Evolutionary conservation across 805 yeast genomes (phyloP), one percentile per base, ranked within the genome.

Genomic region (Blastobotrys chiropterorum): DNA sequence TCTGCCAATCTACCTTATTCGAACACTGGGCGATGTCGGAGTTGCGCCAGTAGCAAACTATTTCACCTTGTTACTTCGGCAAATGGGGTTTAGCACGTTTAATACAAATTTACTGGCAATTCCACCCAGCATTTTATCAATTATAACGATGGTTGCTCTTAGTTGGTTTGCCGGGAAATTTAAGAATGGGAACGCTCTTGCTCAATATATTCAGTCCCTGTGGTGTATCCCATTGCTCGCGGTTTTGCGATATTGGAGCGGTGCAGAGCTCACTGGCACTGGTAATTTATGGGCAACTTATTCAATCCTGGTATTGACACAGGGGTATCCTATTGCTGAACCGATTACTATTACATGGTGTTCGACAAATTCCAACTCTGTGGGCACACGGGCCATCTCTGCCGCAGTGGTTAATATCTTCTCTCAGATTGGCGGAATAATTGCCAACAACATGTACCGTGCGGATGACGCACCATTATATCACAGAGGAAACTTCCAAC

Each of bases 331-430:
- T 1, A 72, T 72, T 34, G 68, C 75, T 17, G 80, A 79, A 66
- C 78, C 84, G 0, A 64, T 82, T 44, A 69, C 78, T 53, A 81
- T 79, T 40, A 68, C 78, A 30, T 79, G 86, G 82, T 76, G 81
- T 54, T 81, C 89, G 0, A 66, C 77, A 31, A 82, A 82, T 59
- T 74, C 86, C 4, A 77, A 79, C 62, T 73, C 83, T 1, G 84
- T 83, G 22, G 67, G 82, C n/a, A 69, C 78, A 2, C 69, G 90
- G 55, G 78, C 88, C 0, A 80, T 83, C 4, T 75, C 83, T 16
- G 78, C 85, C 0, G 81, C 89, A 0, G 52, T 84, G 40, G 83
- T 79, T 61, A 84, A 82, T 57, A 81, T 82, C 71, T 76, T 75
- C 62, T 78, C 78, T 1, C 89, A 84, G 59, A 69, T 79, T 0